Evolutionary conservation across 129 eudicot species (phyloP), one percentile per base, ranked within the genome.

Genomic region (Artemisia annua): DNA sequence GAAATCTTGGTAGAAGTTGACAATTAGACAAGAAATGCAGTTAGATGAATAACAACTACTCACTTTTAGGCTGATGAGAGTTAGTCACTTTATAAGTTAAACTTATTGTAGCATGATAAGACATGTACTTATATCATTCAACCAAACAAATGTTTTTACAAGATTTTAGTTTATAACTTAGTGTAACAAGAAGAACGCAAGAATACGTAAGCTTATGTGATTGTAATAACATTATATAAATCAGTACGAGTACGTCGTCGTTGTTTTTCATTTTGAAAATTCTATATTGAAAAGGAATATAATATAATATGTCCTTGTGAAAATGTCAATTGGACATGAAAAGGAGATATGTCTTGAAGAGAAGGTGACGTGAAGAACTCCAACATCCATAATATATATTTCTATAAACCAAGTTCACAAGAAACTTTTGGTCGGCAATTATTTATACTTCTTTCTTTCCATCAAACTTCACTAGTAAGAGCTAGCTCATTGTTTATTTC

Each of bases 281-380:
- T 5, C 35, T 28, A 15, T 26, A 30, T 53, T 52, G 17, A 32
- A 53, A 52, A 69, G 17, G 17, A 53, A 70, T 67, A 70, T 55
- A 39, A 50, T 9, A 50, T 32, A 13, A 8, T 54, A 16, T n/a
- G n/a, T n/a, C n/a, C 18, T 70, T 54, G 63, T 1, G n/a, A 72
- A 75, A 75, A 64, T 72, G 83, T 79, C 74, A 39, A 63, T 18
- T 49, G 64, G 67, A 55, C 39, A 58, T 65, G 68, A 74, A 78
- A 51, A 73, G 43, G 83, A 70, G 83, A 70, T n/a, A n/a, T 19
- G 54, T 50, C 26, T 53, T 14, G 46, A 44, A 63, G 74, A 73
- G 70, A 61, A 78, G 86, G 85, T 85, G 94, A 85, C 97, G 95
- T 87, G 95, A 83, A 81, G 69, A 87, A 90, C 89, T 83, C 81